These are phyloP conservation scores for Penicillium sp. DNA, from an alignment of 2,329 filamentous ascomycete genomes.

Conservation along the genomic window DNA sequence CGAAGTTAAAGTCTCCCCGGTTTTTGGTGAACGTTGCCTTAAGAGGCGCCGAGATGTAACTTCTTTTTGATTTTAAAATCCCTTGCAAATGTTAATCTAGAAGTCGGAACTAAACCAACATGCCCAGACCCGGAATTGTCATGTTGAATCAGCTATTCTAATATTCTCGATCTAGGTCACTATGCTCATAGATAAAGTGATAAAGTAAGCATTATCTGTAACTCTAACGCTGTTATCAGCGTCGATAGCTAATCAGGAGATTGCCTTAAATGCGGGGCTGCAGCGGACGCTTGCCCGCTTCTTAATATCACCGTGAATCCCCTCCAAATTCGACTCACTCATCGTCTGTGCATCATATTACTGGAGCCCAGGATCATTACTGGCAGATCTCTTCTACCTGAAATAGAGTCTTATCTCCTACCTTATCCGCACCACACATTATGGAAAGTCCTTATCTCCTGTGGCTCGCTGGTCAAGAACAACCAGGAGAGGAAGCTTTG, in stretches of 20 bases:
- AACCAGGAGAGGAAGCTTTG: slow-evolving; percentile 10
- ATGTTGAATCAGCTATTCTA: too few species aligned
- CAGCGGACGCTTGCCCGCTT: not conserved
- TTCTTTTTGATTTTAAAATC: too few species aligned
- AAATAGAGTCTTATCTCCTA: not conserved
- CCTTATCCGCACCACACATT: not conserved
- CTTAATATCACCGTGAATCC: not conserved
- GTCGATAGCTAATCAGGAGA: not conserved
- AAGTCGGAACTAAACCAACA: too few species aligned
- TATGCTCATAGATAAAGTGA: too few species aligned
- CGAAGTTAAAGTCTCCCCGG: not conserved
- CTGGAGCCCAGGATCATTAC: too few species aligned
- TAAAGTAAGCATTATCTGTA: too few species aligned
- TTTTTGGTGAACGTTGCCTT: not conserved
- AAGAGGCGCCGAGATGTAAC: too few species aligned
- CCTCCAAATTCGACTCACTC: not conserved
- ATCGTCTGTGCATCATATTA: too few species aligned
- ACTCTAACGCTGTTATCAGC: too few species aligned
- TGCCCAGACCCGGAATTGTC: too few species aligned
- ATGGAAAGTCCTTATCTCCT: slow-evolving; percentile 6
- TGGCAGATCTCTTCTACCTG: not conserved
- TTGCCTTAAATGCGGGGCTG: not conserved
- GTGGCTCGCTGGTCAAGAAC: slow-evolving; percentile 20
- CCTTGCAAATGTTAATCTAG: too few species aligned
- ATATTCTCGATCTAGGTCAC: too few species aligned